Base-by-base conservation (phyloP, 2,329 filamentous ascomycete species). In the Epichloe scottii region DNA sequence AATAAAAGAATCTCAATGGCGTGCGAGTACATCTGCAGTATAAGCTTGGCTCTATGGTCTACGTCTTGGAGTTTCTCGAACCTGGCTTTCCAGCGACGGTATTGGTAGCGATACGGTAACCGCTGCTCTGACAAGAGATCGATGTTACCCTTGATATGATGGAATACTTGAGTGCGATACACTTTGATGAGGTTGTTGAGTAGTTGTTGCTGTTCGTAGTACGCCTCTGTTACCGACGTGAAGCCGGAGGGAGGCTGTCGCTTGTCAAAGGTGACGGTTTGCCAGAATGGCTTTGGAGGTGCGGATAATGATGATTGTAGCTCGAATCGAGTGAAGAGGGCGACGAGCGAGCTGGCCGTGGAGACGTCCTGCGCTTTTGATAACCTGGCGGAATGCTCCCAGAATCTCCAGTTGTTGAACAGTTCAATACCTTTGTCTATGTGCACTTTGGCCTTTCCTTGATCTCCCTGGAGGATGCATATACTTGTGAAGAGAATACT, bases 251-350 rank as follows among this genome's bases (percentile, higher is more conserved):
- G 17, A 40, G 40, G 33, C n/a, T 34, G 47, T n/a, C 26, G 38
- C n/a, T 23, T 46, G 47, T 45, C 51, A 44, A 46, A 51, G 12
- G 23, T 30, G 23, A 50, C 10, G 19, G 46, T 42, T 37, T 40
- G 46, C 46, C 46, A 49, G 35, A 19, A 39, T 23, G 40, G 46
- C 26, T 50, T 46, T n/a, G 46, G 40, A 4, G 42, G 41, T 33
- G 35, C 12, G 11, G 51, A 34, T 6, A 40, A 41, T 19, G 38
- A 50, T 23, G 39, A 51, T 19, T 52, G 50, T 3, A 50, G 51
- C 26, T 57, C 50, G 37, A 52, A 50, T 35, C 49, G 50, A 34
- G 37, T 55, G 19, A 56, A 48, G n/a, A 56, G 51, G 10, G 50
- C 47, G 12, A 56, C 33, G 37, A 57, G 54, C 37, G 49, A 54